These are phyloP conservation scores for Phlegmacium glaucopus DNA, from an alignment of 768 basidiomycete genomes.

Conservation along the genomic window DNA sequence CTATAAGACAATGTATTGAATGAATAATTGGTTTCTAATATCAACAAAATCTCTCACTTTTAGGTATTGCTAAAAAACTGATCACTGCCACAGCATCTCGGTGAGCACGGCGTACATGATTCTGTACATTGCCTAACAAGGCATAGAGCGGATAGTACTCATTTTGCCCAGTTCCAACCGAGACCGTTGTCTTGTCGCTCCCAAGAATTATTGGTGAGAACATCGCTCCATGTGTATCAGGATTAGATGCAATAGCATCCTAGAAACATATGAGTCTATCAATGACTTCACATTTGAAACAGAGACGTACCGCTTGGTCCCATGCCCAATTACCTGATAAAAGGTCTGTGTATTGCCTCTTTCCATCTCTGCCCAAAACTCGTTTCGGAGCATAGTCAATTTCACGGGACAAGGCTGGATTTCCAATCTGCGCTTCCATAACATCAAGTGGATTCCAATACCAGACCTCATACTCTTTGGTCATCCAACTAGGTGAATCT, in stretches of 20 bases:
- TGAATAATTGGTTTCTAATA: no score
- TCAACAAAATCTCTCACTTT: no score
- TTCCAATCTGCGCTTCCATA: constrained; percentile 21
- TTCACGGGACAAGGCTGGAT: constrained; percentile 26
- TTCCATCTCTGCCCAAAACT: constrained; percentile 9
- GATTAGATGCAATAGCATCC: no score
- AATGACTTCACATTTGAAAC: no score
- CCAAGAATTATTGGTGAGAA: constrained; percentile 11
- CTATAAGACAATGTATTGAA: no score
- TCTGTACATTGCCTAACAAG: background rate
- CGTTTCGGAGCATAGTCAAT: constrained; percentile 23
- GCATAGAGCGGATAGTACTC: constrained; percentile 13
- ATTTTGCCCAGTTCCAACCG: constrained; percentile 12
- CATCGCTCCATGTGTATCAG: no score
- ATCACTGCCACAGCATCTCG: constrained; percentile 10
- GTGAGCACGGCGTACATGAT: background rate
- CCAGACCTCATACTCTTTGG: constrained; percentile 25
- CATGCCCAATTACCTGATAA: no score
- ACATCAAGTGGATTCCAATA: constrained; percentile 26
- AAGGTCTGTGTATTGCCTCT: constrained; percentile 29
- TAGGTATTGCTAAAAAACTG: no score
- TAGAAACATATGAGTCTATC: no score
- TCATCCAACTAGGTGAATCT: constrained; percentile 26
- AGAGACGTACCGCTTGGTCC: no score
- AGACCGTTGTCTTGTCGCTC: constrained; percentile 19